Percentiles rank a stretch among this genome's conserved stretches.
phyloP scores from a whole-genome alignment of 208 protist genomes.

The Trypanosoma theileri region DNA sequence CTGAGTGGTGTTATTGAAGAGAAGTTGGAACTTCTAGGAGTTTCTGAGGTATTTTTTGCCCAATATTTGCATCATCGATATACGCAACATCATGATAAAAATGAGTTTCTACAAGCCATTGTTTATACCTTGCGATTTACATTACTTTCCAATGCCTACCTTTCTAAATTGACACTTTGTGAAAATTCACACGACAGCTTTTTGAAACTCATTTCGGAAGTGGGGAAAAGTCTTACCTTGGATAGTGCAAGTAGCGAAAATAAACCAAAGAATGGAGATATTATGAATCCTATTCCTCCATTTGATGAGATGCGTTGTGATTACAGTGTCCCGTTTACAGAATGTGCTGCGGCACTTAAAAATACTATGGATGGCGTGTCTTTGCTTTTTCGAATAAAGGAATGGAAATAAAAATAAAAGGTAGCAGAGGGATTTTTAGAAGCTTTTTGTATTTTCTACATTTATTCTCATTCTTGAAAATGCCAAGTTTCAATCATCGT shows the following conservation, averaged over 20 bases:
- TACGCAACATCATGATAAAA: conserved; percentile 1
- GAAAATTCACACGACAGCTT: conserved; percentile 6
- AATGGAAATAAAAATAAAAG: neutral
- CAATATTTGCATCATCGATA: conserved; percentile 24
- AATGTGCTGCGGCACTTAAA: conserved; percentile 1
- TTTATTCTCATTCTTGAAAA: neutral
- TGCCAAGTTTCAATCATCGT: neutral
- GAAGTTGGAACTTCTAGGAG: neutral
- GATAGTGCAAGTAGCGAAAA: neutral
- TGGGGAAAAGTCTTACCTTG: neutral
- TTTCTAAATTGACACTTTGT: neutral
- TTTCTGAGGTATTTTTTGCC: conserved; percentile 22
- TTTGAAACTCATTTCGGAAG: conserved; percentile 1
- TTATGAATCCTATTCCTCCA: neutral
- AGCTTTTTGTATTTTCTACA: neutral
- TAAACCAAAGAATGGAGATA: neutral
- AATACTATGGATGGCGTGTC: conserved; percentile 10
- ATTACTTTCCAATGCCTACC: conserved; percentile 14
- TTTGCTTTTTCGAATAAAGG: conserved; percentile 14
- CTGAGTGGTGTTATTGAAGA: neutral
- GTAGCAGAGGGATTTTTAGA: neutral
- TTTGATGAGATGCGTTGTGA: neutral
- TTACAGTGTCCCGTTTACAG: neutral
- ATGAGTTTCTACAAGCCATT: conserved; percentile 10
- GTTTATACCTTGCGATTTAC: conserved; percentile 13